Evolutionary conservation across 495 filamentous ascomycete species (phyloP), one percentile per base, ranked within the genome.

Genomic region (Daldinia vernicosa): DNA sequence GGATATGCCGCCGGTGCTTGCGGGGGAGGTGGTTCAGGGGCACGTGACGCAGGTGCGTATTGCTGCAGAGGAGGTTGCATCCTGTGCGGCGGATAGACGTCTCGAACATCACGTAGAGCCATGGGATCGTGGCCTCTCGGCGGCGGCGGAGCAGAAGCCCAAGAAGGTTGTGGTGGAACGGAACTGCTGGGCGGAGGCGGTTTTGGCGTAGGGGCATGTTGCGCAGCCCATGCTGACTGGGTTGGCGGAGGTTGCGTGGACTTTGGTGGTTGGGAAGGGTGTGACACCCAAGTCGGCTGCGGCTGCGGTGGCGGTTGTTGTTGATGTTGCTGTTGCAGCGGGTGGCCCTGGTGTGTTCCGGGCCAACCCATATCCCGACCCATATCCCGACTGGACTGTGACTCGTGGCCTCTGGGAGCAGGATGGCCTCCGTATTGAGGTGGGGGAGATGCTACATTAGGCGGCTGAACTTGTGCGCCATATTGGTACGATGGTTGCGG

Each of bases 181-280:
- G 81, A 79, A 45, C 71, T 79, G 27, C 66, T 78, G 32, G 81
- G 76, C 1, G 73, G 71, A 5, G 75, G 74, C 2, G 80, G 78
- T 63, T 84, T 84, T 14, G 78, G 66, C 47, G 78, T 74, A 22
- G 73, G 75, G 15, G 77, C 80, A 45, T 83, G 81, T 53, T 84
- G 82, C 8, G 76, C 75, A 6, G 71, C 82, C 83, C 83, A 85
- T 12, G 81, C 77, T 3, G 82, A 78, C 35, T 79, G 77, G 6
- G 77, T 60, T 8, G 79, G 77, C 24, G 76, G 76, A 3, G 78
- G 75, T 63, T 83, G 80, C 22, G 74, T 73, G 7, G 78, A 51
- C 66, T 83, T 83, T 8, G 82, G 76, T 4, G 79, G 78, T 12
- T 75, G 75, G 32, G 75, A 73, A 54, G 79, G 78, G 40, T 82